Conservation (phyloP, 2,329 filamentous ascomycete genomes). For the Ramularia collo-cygni region DNA sequence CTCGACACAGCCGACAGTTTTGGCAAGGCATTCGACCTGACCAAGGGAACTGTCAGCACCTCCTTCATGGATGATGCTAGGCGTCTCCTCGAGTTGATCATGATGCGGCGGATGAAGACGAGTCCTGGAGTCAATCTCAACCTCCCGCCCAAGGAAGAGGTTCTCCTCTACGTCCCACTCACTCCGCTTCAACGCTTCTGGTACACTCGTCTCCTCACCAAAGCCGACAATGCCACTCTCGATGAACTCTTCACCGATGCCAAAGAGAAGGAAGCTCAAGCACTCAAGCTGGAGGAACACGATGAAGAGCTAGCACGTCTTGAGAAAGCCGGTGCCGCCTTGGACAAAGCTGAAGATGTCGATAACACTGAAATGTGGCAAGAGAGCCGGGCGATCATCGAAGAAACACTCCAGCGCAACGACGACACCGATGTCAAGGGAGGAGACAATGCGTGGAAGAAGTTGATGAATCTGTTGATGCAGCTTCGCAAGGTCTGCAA, state of each 20-base stretch:
- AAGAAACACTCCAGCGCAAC: conserved; percentile 33
- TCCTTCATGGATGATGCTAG: conserved; percentile 48
- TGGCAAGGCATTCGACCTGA: conserved; percentile 51
- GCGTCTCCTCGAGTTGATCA: conserved; percentile 49
- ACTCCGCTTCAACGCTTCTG: conserved; percentile 53
- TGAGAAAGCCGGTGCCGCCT: conserved; percentile 27
- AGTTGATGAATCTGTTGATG: conserved; percentile 50
- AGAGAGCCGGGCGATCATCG: conserved; percentile 39
- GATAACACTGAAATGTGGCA: conserved; percentile 37
- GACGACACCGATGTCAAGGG: conserved; percentile 9
- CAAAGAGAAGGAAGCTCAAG: conserved; percentile 39
- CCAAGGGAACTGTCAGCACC: conserved; percentile 47
- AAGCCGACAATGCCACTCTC: conserved; percentile 44
- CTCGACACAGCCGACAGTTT: conserved; percentile 46
- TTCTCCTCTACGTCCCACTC: conserved; percentile 51
- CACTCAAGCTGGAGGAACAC: conserved; percentile 33
- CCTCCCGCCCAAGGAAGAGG: conserved; percentile 51
- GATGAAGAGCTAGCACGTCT: conserved; percentile 25
- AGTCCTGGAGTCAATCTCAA: conserved; percentile 48
- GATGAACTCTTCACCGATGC: conserved; percentile 47
- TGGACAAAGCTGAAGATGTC: conserved; percentile 18
- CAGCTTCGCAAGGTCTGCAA: conserved; percentile 51
- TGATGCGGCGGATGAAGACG: conserved; percentile 54
- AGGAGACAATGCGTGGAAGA: conserved; percentile 26
- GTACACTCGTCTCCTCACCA: conserved; percentile 52